phyloP scores from a whole-genome alignment of 225 moss, liverwort and hornwort species.

The Marchantia paleacea region DNA sequence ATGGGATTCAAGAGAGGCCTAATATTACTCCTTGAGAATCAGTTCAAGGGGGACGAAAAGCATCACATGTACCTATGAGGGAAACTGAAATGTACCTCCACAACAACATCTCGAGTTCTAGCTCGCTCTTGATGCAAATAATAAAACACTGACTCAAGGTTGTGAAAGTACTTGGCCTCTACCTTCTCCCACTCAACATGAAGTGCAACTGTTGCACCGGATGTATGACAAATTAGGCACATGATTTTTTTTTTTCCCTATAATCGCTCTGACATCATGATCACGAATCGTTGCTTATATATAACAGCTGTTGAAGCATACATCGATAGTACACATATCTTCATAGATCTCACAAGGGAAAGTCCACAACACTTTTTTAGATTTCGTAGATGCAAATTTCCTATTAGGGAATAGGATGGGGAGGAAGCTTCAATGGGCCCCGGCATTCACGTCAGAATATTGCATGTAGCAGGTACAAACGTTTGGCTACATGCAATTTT shows the following conservation, averaged over 20 bases:
- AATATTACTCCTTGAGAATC: not conserved
- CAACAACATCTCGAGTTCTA: slow-evolving; percentile 40
- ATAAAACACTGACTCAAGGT: slow-evolving; percentile 50
- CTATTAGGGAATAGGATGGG: no score
- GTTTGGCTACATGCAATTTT: not conserved
- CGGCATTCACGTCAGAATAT: not conserved
- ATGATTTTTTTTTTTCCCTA: no score
- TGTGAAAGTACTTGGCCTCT: slow-evolving; percentile 58
- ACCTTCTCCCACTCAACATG: slow-evolving; percentile 55
- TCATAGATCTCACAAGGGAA: not conserved
- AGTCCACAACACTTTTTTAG: not conserved
- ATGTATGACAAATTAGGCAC: not conserved
- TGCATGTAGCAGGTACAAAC: not conserved
- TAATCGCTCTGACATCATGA: no score
- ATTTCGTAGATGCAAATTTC: not conserved
- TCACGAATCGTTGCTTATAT: no score
- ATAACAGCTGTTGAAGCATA: no score
- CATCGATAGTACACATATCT: not conserved
- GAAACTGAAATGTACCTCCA: slow-evolving; percentile 47
- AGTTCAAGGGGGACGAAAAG: not conserved
- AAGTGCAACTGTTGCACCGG: slow-evolving; percentile 44
- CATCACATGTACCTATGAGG: not conserved
- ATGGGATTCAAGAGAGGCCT: not conserved
- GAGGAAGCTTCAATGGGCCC: not conserved
- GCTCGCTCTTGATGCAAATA: slow-evolving; percentile 44